Conservation (phyloP, 2,329 filamentous ascomycete species). For the Pseudogymnoascus sp. region DNA sequence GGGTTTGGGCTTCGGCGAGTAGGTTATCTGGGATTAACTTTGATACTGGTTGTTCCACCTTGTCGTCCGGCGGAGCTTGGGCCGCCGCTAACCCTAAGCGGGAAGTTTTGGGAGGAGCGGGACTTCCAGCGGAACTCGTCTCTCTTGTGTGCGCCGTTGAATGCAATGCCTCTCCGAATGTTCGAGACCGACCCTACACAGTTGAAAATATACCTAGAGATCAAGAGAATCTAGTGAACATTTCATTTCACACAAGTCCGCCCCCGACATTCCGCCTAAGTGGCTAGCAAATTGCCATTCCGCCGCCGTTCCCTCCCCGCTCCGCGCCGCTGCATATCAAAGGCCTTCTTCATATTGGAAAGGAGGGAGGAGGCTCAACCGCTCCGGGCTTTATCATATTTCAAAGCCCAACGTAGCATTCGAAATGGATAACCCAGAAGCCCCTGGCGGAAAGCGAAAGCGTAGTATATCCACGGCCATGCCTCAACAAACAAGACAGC, state of each 20-base stretch:
- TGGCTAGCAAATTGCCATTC: neutral
- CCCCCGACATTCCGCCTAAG: neutral
- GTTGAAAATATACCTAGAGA: neutral
- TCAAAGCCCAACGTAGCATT: neutral
- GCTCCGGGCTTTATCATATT: neutral
- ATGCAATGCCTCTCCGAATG: neutral
- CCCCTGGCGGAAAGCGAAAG: neutral
- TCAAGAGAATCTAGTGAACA: neutral
- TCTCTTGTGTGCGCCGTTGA: neutral
- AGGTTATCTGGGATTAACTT: conserved; percentile 1
- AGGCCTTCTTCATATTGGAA: neutral
- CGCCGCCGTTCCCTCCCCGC: neutral
- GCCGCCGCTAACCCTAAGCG: conserved; percentile 6
- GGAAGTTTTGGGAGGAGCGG: conserved; percentile 8
- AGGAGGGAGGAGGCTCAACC: neutral
- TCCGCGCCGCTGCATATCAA: conserved; percentile 7
- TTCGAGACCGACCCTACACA: neutral
- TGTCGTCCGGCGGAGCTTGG: conserved; percentile 5
- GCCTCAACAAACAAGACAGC: conserved; percentile 5
- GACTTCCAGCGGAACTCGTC: conserved; percentile 2
- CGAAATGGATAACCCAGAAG: neutral
- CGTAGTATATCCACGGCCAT: conserved; percentile 3
- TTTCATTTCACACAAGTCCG: conserved; percentile 2
- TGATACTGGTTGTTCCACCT: conserved; percentile 3
- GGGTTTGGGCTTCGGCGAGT: conserved; percentile 3